Evolutionary conservation across 2,329 filamentous ascomycete species (phyloP).

Genomic region (Hypomyces rosellus): DNA sequence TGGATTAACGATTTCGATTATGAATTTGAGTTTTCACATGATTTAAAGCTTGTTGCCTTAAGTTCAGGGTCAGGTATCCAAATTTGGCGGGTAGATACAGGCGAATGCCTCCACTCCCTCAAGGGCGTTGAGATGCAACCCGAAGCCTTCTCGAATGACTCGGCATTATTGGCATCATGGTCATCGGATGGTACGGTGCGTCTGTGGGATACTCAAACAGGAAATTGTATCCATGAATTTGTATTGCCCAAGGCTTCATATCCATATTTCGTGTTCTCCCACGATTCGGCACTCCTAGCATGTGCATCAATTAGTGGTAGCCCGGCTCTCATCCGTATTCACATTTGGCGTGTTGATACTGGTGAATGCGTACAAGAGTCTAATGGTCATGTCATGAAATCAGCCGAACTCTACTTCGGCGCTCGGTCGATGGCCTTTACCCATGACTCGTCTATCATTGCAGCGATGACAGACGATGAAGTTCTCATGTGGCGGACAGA

Average conservation of each 20-base stretch:
- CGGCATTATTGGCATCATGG: constrained; percentile 1
- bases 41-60: not conserved
- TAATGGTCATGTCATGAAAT: too few species aligned
- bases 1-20: not conserved
- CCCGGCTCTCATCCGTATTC: not conserved
- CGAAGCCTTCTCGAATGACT: not conserved
- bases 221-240: not conserved
- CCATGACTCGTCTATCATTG: not conserved
- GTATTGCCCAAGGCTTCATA: too few species aligned
- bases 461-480: not conserved
- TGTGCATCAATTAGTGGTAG: too few species aligned
- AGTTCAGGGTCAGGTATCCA: not conserved
- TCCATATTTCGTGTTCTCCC: too few species aligned
- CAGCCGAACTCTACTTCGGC: too few species aligned
- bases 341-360: not conserved
- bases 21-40: not conserved
- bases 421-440: too few species aligned
- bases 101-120: not conserved
- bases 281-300: not conserved
- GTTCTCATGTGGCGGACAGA: not conserved
- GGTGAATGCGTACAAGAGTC: not conserved
- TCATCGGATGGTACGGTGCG: not conserved
- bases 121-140: too few species aligned
- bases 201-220: constrained; percentile 3
- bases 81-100: not conserved